Conservation (phyloP, 2,329 filamentous ascomycete genomes). For the Neofusicoccum laricinum region DNA sequence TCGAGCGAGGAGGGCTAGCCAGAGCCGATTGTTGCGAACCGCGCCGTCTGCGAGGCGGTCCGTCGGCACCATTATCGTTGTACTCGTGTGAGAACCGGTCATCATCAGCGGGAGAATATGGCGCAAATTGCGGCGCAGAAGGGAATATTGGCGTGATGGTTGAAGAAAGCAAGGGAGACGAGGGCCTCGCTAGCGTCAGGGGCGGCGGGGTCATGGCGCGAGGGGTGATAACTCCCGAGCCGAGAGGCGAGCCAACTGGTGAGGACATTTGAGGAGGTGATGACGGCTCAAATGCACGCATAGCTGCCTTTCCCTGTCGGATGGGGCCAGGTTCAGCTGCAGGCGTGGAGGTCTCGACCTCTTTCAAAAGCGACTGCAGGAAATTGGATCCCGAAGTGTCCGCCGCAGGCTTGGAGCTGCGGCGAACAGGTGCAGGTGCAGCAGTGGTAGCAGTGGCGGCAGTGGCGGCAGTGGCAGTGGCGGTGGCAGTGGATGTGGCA, state of each 20-base stretch:
- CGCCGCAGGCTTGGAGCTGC: conserved; percentile 26
- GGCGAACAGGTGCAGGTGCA: conserved; percentile 34
- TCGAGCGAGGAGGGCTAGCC: conserved; percentile 47
- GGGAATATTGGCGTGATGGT: conserved; percentile 72
- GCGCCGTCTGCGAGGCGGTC: conserved; percentile 32
- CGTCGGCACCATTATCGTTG: conserved; percentile 28
- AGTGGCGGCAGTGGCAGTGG: conserved; percentile 21
- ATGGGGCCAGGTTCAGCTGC: conserved; percentile 32
- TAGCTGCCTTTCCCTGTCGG: conserved; percentile 39
- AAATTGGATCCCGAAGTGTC: conserved; percentile 49
- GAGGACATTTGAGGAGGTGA: conserved; percentile 54
- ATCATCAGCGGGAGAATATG: conserved; percentile 51
- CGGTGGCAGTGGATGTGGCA: conserved; percentile 26
- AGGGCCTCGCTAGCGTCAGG: conserved; percentile 57
- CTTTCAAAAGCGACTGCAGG: conserved; percentile 79
- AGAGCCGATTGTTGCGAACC: conserved; percentile 28
- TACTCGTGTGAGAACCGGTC: conserved; percentile 23
- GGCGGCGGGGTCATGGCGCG: conserved; percentile 70
- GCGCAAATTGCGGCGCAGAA: conserved; percentile 67
- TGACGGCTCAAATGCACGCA: conserved; percentile 42
- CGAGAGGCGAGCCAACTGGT: conserved; percentile 63
- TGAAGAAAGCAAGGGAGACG: conserved; percentile 68
- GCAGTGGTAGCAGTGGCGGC: conserved; percentile 24
- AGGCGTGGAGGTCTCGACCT: conserved; percentile 38
- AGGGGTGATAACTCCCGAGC: conserved; percentile 65